Conservation (phyloP, 257 asterid genomes). For the Gentiana straminea region DNA sequence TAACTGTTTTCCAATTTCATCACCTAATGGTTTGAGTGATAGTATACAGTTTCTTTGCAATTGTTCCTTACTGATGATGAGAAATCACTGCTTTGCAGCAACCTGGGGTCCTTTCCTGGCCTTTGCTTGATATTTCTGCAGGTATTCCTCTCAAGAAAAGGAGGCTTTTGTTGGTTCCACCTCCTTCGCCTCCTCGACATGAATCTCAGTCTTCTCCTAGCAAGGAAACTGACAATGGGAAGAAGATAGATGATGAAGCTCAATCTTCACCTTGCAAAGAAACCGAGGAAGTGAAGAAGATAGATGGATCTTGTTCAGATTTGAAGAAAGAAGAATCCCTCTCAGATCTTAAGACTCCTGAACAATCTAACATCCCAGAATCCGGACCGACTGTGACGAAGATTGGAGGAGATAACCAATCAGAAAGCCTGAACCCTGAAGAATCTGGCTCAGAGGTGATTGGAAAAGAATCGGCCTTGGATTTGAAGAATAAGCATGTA, state of each 20-base stretch:
- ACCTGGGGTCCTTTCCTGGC: conserved; percentile 40
- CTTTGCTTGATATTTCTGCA: conserved; percentile 32
- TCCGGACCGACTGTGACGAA: conserved; percentile 4
- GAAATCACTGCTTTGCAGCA: conserved; percentile 20
- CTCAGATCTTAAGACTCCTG: background rate
- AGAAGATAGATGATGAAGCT: conserved; percentile 11
- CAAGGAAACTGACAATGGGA: conserved; percentile 16
- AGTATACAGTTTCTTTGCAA: too few species aligned
- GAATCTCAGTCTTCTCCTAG: conserved; percentile 18
- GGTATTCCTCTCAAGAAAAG: conserved; percentile 83
- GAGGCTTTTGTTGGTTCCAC: conserved; percentile 38
- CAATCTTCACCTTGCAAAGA: too few species aligned
- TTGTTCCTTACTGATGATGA: conserved; percentile 3
- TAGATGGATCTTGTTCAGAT: conserved; percentile 7
- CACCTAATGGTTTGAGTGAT: background rate
- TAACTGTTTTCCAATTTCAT: conserved; percentile 14
- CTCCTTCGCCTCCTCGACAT: conserved; percentile 39
- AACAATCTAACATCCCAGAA: background rate
- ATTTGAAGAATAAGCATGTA: conserved; percentile 2
- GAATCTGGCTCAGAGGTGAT: conserved; percentile 5
- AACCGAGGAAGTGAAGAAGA: background rate
- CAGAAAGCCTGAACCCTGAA: background rate
- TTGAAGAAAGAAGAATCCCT: background rate
- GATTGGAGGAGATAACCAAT: background rate
- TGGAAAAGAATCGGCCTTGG: background rate